phyloP scores from a whole-genome alignment of 2,329 filamentous ascomycete species.

The Aspergillus tamarii region DNA sequence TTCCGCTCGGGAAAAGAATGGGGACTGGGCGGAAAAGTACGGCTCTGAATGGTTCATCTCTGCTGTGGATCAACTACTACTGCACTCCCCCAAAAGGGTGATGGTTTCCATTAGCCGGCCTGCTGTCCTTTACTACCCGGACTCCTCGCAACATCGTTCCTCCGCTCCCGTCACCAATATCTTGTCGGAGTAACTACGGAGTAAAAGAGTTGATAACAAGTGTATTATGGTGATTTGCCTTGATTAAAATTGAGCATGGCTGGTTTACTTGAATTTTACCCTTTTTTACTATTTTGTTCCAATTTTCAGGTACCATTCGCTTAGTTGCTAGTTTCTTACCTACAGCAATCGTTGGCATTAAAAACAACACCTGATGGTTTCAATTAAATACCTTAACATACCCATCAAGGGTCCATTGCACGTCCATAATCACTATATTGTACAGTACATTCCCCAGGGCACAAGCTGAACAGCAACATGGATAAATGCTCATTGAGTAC shows the following conservation, averaged over 20 bases:
- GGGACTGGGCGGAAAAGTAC: neutral
- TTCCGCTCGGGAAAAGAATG: neutral
- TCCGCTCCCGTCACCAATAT: neutral
- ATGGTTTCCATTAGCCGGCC: neutral
- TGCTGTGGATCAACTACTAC: neutral
- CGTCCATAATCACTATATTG: constrained; percentile 1
- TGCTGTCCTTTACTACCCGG: neutral
- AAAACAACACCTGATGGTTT: neutral
- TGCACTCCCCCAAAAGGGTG: neutral
- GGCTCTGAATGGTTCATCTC: neutral
- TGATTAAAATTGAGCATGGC: neutral
- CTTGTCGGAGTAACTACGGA: neutral
- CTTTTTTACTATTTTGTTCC: neutral
- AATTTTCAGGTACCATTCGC: neutral
- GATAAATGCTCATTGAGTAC: neutral
- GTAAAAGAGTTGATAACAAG: neutral
- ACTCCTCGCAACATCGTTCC: neutral
- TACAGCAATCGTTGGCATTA: neutral
- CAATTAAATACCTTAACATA: neutral
- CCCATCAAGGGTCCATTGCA: constrained; percentile 5
- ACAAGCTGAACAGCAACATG: neutral
- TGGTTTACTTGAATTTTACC: neutral
- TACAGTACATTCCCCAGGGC: neutral
- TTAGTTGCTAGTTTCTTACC: neutral
- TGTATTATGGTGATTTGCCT: neutral